Evolutionary conservation across 768 basidiomycete genomes (phyloP).

Genomic region (Sarcomyxa edulis): DNA sequence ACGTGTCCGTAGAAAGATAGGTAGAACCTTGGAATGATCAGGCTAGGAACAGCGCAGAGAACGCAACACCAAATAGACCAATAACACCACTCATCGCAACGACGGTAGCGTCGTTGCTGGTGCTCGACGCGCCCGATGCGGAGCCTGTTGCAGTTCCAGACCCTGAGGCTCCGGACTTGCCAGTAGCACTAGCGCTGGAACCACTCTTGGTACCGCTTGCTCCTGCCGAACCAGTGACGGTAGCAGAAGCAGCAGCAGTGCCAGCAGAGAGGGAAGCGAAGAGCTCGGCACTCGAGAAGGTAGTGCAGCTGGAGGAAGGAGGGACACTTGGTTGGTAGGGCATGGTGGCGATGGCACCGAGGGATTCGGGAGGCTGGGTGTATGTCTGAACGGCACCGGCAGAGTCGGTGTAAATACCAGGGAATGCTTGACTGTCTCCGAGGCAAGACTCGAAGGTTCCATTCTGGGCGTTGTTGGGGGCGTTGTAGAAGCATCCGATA

Average conservation of each 20-base stretch:
- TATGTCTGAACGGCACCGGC: conserved; percentile 7
- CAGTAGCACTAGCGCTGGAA: no score
- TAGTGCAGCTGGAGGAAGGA: conserved; percentile 10
- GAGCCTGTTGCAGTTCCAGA: not conserved
- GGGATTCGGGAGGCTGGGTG: conserved; percentile 11
- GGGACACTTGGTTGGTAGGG: conserved; percentile 11
- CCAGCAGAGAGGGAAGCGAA: conserved; percentile 6
- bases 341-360: conserved; percentile 6
- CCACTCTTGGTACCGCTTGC: no score
- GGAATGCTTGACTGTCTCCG: conserved; percentile 42
- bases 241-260: not conserved
- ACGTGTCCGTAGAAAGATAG: no score
- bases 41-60: conserved; percentile 7
- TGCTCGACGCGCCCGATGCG: not conserved
- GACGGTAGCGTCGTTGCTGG: conserved; percentile 4
- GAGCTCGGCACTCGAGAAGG: conserved; percentile 7
- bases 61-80: conserved; percentile 1
- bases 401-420: conserved; percentile 22
- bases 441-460: conserved; percentile 49
- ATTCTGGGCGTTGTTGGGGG: conserved; percentile 46
- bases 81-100: conserved; percentile 3
- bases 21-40: no score
- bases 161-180: not conserved
- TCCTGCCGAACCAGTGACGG: not conserved
- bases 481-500: conserved; percentile 58